These are phyloP conservation scores for Suillus paluster DNA, from an alignment of 768 basidiomycete species.

Conservation along the genomic window DNA sequence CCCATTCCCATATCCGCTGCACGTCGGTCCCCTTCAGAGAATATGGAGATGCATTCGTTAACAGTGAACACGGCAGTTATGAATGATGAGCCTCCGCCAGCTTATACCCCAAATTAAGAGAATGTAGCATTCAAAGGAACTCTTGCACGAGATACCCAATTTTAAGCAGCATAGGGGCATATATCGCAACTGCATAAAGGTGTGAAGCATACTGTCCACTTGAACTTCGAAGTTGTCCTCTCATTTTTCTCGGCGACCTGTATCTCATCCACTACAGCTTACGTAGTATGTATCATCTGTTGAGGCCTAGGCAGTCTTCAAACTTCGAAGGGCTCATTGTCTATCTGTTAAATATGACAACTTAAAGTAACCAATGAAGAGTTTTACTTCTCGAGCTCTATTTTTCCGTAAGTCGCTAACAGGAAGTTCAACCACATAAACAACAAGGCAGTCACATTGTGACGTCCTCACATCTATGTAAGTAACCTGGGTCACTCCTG, in stretches of 20 bases:
- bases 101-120: slow-evolving; percentile 28
- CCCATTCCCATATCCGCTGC: not conserved
- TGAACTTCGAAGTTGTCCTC: not conserved
- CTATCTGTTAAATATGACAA: not conserved
- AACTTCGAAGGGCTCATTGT: not conserved
- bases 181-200: not conserved
- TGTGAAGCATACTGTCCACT: not conserved
- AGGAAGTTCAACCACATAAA: not conserved
- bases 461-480: not conserved
- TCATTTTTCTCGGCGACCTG: not conserved
- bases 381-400: not conserved
- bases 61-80: slow-evolving; percentile 19
- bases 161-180: not conserved
- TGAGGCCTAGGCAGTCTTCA: no score
- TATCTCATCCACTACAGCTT: not conserved
- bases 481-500: not conserved
- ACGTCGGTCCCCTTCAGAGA: not conserved
- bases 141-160: not conserved
- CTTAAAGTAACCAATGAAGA: no score
- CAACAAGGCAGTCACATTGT: not conserved
- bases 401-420: no score
- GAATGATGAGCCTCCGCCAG: slow-evolving; percentile 27
- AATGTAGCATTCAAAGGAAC: not conserved
- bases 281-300: not conserved
- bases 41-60: slow-evolving; percentile 10